Evolutionary conservation across 805 yeast genomes (phyloP).

Genomic region (Spencermartinsiella europaea): DNA sequence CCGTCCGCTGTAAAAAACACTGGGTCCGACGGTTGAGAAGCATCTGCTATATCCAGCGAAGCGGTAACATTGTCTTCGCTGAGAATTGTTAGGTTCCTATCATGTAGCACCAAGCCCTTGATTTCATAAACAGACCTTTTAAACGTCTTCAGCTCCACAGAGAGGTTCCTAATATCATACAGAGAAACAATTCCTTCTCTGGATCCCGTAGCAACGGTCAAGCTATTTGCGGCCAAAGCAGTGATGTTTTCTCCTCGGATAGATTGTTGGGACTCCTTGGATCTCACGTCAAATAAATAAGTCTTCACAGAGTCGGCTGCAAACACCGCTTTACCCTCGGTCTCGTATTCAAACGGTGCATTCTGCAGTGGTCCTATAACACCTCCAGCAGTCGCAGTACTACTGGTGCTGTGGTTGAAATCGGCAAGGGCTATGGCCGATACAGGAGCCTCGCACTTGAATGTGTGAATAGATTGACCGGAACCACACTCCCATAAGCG

Average conservation of each 20-base stretch:
- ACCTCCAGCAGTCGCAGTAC: too few relatives aligned
- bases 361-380: too few relatives aligned
- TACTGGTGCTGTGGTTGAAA: not conserved
- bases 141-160: not conserved
- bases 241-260: not conserved
- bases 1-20: not conserved
- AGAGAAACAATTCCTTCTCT: constrained; percentile 3
- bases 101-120: not conserved
- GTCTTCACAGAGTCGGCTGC: constrained; percentile 37
- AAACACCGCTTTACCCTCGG: constrained; percentile 33
- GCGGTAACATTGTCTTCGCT: not conserved
- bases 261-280: not conserved
- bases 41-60: not conserved
- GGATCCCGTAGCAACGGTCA: constrained; percentile 6
- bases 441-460: constrained; percentile 34
- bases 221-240: constrained; percentile 2
- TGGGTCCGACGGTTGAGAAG: not conserved
- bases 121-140: not conserved
- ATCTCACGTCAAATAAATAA: constrained; percentile 10
- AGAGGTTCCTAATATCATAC: constrained; percentile 8
- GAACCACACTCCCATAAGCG: constrained; percentile 67
- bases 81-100: not conserved
- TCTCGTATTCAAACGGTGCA: constrained; percentile 42
- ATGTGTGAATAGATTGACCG: constrained; percentile 41
- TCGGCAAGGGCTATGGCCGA: not conserved